Evolutionary conservation across 1,139 yeast genomes (phyloP), one percentile per base, ranked within the genome.

Genomic region (Pichia sp.): DNA sequence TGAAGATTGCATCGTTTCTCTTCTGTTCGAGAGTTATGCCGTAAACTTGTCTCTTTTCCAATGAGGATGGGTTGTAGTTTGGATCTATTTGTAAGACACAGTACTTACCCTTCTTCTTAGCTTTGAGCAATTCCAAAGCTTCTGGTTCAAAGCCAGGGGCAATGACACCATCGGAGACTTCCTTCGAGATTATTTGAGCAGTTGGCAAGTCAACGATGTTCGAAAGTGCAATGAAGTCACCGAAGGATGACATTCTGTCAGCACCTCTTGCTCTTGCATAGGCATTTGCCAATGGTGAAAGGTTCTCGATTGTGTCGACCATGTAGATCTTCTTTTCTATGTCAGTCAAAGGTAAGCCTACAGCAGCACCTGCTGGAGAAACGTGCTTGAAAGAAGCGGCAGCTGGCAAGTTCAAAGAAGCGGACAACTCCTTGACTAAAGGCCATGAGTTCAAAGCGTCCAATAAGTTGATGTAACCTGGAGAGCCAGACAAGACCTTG

Each of bases 211-310:
- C 99, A 62, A 93, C 99, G 74, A 88, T 89, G 78, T 92, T 92
- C 59, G 97, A 90, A 62, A 93, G 80, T 54, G 99, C 99, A 69
- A 93, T 93, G 80, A 92, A 93, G 75, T 93, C 99, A 70, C 99
- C 99, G 70, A 93, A 93, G 15, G 97, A 89, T 13, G 98, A 90
- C 99, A 93, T 93, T 80, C 99, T 87, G 76, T 93, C 99, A 63
- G 99, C 99, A 72, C 99, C 99, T 75, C 99, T 87, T 54, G 99
- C 99, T 75, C 99, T 87, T 47, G 99, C 99, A 69, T 93, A 93
- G 57, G 99, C 99, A 69, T 88, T 88, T 61, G 99, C 99, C 70
- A 93, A 80, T 57, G 98, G 98, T 36, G 97, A 89, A 71, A 93
- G 79, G 79, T 90, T 88, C 75, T 90, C 96, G 68, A 93, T 90